Evolutionary conservation across 1,284 basidiomycete genomes (phyloP), one percentile per base, ranked within the genome.

Genomic region (Gomphus bonarii): DNA sequence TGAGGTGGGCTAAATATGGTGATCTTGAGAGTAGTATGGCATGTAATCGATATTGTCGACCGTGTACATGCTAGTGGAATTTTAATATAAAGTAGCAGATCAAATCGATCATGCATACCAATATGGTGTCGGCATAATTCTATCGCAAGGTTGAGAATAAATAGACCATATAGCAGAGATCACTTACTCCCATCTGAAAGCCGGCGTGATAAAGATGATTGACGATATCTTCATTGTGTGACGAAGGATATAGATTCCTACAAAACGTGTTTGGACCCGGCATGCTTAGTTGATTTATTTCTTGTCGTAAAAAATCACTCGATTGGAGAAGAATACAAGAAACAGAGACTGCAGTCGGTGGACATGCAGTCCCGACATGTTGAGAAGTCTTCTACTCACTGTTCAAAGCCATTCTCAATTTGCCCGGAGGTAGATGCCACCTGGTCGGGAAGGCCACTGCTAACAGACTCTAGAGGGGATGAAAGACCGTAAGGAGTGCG

Each of bases 11-110:
- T 64, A 93, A 79, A 70, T 82, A 90, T 47, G 91, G 90, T 38
- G 88, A 91, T 57, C 87, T 84, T 58, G 89, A 88, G 59, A 94
- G 76, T 63, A 92, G 85, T 69, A 94, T 85, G 63, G 84, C 80
- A 69, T 90, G 87, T 54, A 89, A 77, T 60, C 81, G 80, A 69
- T 88, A 89, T 59, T 77, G 74, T 69, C 80, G 81, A 74, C 84
- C 80, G 65, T 82, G 80, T 59, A 88, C 81, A 73, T 88, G 85
- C 86, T 90, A 61, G 14, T 60, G 51, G 60, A 35, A n/a, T 33
- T 61, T 58, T 54, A 60, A 48, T 53, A 42, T 54, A 59, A 56
- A 44, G 58, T 44, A 48, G 59, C n/a, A 58, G 48, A 58, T 31
- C 20, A 30, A 48, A 18, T 14, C 22, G 53, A 53, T 52, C 51